phyloP scores from a whole-genome alignment of 805 yeast genomes.

The Starmerella bacillaris region DNA sequence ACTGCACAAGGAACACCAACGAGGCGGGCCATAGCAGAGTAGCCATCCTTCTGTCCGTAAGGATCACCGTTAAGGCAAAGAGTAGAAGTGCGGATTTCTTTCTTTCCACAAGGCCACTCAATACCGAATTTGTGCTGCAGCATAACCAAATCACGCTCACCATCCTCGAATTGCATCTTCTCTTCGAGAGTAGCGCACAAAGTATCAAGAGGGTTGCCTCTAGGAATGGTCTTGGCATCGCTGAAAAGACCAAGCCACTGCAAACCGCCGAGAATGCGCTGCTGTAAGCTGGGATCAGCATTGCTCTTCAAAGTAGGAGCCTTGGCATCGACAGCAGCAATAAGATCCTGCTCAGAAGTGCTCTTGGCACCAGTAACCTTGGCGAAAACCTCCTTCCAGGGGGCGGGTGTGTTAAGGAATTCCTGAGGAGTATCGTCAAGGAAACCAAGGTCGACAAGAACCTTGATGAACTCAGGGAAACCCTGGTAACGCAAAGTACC shows the following conservation, averaged over 20 bases:
- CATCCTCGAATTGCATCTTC: slow-evolving; percentile 87
- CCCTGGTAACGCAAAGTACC: slow-evolving; percentile 98
- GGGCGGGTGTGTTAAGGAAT: slow-evolving; percentile 30
- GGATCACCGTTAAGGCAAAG: slow-evolving; percentile 84
- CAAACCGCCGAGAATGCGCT: slow-evolving; percentile 73
- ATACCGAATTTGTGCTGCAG: slow-evolving; percentile 97
- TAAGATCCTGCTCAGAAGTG: slow-evolving; percentile 49
- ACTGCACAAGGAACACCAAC: slow-evolving; percentile 99
- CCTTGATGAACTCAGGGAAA: slow-evolving; percentile 95
- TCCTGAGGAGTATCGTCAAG: slow-evolving; percentile 57
- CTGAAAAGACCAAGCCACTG: slow-evolving; percentile 90
- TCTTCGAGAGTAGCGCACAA: slow-evolving; percentile 90
- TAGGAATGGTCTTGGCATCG: slow-evolving; percentile 56
- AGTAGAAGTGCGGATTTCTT: slow-evolving; percentile 87
- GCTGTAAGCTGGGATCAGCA: slow-evolving; percentile 65
- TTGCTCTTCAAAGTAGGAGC: slow-evolving; percentile 35
- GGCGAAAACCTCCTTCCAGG: slow-evolving; percentile 84
- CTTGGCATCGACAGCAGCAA: slow-evolving; percentile 55
- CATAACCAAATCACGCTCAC: slow-evolving; percentile 87
- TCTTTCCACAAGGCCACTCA: slow-evolving; percentile 84
- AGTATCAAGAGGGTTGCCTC: slow-evolving; percentile 89
- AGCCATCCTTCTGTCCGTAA: slow-evolving; percentile 45
- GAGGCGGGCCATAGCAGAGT: slow-evolving; percentile 95
- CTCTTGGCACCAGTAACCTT: slow-evolving; percentile 59
- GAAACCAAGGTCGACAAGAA: slow-evolving; percentile 83